These are phyloP conservation scores for Podospora sp. DNA, from an alignment of 495 filamentous ascomycete species.

Conservation along the genomic window DNA sequence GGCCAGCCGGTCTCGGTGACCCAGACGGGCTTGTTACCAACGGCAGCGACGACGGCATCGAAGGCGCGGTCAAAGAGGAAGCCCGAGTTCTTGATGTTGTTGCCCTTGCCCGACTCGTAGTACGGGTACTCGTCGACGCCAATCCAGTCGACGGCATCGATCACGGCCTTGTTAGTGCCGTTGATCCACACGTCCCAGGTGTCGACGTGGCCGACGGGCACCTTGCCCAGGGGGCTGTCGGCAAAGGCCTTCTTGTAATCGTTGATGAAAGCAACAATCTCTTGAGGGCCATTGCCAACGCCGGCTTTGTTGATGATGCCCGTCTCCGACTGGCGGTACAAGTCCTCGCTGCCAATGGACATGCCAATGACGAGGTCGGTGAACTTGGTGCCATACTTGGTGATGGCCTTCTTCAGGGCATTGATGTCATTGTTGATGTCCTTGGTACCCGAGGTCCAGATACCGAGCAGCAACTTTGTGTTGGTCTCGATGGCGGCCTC, in stretches of 20 bases:
- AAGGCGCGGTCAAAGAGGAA: conserved; percentile 47
- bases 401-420: conserved; percentile 49
- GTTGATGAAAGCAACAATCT: conserved; percentile 51
- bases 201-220: conserved; percentile 55
- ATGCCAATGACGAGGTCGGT: conserved; percentile 55
- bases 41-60: conserved; percentile 34
- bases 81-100: conserved; percentile 46
- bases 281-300: conserved; percentile 45
- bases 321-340: conserved; percentile 52
- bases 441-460: conserved; percentile 54
- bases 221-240: conserved; percentile 32
- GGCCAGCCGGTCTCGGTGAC: conserved; percentile 59
- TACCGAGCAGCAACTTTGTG: conserved; percentile 53
- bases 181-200: conserved; percentile 55
- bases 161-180: conserved; percentile 48
- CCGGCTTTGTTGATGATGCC: conserved; percentile 47
- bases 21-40: conserved; percentile 52
- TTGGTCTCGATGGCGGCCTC: conserved; percentile 56
- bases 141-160: conserved; percentile 53
- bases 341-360: conserved; percentile 56
- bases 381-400: conserved; percentile 43
- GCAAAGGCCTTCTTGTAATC: conserved; percentile 46
- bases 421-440: conserved; percentile 52
- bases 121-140: conserved; percentile 57
- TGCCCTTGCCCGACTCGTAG: conserved; percentile 50